These are phyloP conservation scores for Neurospora terricola DNA, from an alignment of 495 filamentous ascomycete species.

Conservation along the genomic window DNA sequence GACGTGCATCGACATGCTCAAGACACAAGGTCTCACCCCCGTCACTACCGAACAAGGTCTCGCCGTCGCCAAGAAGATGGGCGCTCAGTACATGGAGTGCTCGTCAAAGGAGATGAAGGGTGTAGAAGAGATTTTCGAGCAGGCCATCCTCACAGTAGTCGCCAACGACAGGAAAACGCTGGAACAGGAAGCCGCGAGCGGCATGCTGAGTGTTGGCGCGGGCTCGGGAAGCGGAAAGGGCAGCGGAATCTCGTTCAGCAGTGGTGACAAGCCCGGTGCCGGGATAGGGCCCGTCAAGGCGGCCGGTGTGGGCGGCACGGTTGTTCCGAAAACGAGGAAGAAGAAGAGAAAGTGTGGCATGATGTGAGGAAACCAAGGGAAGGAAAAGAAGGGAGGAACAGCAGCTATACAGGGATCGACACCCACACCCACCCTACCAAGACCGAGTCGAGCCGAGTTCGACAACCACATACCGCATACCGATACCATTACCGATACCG, in stretches of 20 bases:
- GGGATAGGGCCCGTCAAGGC: conserved; percentile 14
- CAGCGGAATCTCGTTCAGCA: conserved; percentile 11
- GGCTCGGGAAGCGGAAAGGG: conserved; percentile 10
- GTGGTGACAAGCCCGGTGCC: conserved; percentile 18
- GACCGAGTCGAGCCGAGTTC: background rate
- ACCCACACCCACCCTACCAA: background rate
- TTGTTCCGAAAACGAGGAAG: conserved; percentile 28
- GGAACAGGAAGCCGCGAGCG: conserved; percentile 30
- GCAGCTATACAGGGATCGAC: background rate
- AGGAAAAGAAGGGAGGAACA: conserved; percentile 1
- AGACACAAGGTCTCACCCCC: conserved; percentile 91
- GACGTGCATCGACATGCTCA: conserved; percentile 94
- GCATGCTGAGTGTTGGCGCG: conserved; percentile 5
- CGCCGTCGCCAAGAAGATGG: conserved; percentile 83
- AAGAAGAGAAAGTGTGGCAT: conserved; percentile 48
- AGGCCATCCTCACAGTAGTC: conserved; percentile 80
- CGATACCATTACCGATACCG: background rate
- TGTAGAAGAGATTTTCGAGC: conserved; percentile 89
- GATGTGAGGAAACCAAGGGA: conserved; percentile 8
- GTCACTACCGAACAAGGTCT: conserved; percentile 85
- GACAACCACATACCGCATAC: background rate
- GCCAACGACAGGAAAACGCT: conserved; percentile 49
- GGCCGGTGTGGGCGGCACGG: background rate
- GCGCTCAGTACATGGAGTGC: conserved; percentile 92
- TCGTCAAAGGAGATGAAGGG: conserved; percentile 94